Evolutionary conservation across 768 basidiomycete genomes (phyloP).

Genomic region (Tulasnella sp.): DNA sequence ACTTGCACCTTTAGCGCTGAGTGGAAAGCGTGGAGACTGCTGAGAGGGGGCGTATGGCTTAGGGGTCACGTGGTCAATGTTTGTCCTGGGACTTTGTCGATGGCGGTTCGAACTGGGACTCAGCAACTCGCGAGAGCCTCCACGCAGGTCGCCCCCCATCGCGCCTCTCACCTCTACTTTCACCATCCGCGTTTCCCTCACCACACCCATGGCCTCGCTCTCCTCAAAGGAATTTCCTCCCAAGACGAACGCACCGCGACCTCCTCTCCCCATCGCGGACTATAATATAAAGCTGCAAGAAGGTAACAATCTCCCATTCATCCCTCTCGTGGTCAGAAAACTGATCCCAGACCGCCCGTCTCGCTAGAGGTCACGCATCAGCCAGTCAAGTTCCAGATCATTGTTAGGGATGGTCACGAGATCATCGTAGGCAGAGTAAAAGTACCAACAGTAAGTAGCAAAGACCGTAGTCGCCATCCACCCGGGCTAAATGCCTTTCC

Average conservation of each 20-base stretch:
- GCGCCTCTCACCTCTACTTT: conserved; percentile 20
- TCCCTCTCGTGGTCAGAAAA: conserved; percentile 5
- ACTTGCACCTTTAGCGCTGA: neutral
- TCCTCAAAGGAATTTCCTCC: conserved; percentile 2
- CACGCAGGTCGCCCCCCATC: conserved; percentile 16
- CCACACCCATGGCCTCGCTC: neutral
- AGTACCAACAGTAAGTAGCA: conserved; percentile 46
- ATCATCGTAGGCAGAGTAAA: conserved; percentile 50
- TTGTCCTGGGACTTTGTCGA: conserved; percentile 21
- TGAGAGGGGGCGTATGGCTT: neutral
- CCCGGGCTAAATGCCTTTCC: neutral
- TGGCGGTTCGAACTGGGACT: conserved; percentile 19
- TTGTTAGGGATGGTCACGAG: conserved; percentile 47
- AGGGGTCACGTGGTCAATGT: neutral
- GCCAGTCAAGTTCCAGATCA: conserved; percentile 49
- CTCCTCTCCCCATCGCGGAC: conserved; percentile 12
- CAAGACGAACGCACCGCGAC: conserved; percentile 3
- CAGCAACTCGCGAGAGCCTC: conserved; percentile 21
- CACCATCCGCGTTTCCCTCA: neutral
- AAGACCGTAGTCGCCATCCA: neutral
- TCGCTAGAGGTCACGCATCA: neutral
- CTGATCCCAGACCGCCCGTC: conserved; percentile 16
- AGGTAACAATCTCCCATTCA: conserved; percentile 11
- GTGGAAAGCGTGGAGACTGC: neutral
- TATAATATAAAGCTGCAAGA: conserved; percentile 25